Percentiles rank a stretch among this genome's conserved stretches.
These are phyloP conservation scores for Coemansia sp. DNA, from an alignment of 192 early-diverging fungal species.

Conservation along the genomic window DNA sequence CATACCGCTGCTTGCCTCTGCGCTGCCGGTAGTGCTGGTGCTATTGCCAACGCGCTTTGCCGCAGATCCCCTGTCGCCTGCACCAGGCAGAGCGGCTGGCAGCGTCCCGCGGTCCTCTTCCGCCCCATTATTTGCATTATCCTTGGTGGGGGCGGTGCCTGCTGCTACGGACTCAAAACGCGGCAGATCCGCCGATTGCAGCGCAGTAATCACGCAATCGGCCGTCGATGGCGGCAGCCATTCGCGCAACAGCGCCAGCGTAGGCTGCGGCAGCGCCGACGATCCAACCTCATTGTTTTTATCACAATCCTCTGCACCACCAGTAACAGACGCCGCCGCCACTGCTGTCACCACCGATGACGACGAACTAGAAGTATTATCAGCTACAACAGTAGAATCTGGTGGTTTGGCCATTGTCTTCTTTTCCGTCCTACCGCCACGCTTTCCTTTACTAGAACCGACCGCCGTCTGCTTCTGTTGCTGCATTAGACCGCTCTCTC, in stretches of 20 bases:
- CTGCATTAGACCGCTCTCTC: slow-evolving; percentile 21
- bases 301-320: background rate
- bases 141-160: too few species aligned
- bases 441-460: background rate
- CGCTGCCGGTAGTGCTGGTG: background rate
- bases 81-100: too few species aligned
- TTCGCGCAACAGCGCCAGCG: slow-evolving; percentile 36
- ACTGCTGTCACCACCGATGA: background rate
- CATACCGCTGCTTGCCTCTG: background rate
- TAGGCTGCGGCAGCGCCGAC: slow-evolving; percentile 8
- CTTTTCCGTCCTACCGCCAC: background rate
- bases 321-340: too few species aligned
- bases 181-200: slow-evolving; percentile 34
- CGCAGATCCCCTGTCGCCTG: too few species aligned
- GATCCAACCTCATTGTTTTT: background rate
- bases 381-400: background rate
- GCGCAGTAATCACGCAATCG: slow-evolving; percentile 44
- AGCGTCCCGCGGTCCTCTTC: too few species aligned
- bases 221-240: slow-evolving; percentile 42
- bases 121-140: too few species aligned
- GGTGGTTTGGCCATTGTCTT: background rate
- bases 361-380: too few species aligned
- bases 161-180: background rate
- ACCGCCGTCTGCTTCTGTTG: background rate
- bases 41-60: background rate